These are phyloP conservation scores for Sporothrix euskadiensis DNA, from an alignment of 2,329 filamentous ascomycete species.

Conservation along the genomic window DNA sequence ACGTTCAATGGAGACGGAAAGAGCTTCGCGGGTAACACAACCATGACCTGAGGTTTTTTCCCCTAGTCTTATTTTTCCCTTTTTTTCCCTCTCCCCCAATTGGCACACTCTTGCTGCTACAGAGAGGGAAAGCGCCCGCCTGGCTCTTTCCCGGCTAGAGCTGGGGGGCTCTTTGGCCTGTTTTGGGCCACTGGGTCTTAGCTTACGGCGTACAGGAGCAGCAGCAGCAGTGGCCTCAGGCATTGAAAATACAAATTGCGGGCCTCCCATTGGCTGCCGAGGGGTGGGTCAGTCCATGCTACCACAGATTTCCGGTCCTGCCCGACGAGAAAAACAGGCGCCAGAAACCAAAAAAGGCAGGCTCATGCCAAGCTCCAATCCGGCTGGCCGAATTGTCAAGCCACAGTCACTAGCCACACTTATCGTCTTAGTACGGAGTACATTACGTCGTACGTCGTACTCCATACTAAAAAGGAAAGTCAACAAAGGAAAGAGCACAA, in stretches of 20 bases:
- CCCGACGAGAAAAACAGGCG: slow-evolving; percentile 27
- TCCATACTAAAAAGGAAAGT: background rate
- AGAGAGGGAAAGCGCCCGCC: background rate
- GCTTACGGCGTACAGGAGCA: background rate
- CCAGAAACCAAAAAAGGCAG: no score
- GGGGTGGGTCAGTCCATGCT: slow-evolving; percentile 13
- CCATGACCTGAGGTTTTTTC: slow-evolving; percentile 52
- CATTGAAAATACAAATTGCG: slow-evolving; percentile 32
- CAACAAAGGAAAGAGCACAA: background rate
- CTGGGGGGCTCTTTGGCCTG: background rate
- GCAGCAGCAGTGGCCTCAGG: slow-evolving; percentile 29
- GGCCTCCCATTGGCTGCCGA: slow-evolving; percentile 27
- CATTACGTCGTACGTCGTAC: background rate
- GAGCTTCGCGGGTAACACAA: slow-evolving; percentile 15
- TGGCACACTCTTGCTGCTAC: background rate
- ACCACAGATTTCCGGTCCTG: slow-evolving; percentile 31
- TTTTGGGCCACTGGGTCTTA: background rate
- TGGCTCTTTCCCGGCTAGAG: slow-evolving; percentile 4
- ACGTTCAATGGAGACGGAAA: background rate
- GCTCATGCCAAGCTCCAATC: slow-evolving; percentile 12
- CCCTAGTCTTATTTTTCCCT: slow-evolving; percentile 25
- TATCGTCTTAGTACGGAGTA: background rate
- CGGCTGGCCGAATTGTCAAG: slow-evolving; percentile 16
- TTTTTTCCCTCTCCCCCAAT: slow-evolving; percentile 23
- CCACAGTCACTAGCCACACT: slow-evolving; percentile 3